phyloP scores from a whole-genome alignment of 2,329 filamentous ascomycete genomes.

The Xylariales sp. region DNA sequence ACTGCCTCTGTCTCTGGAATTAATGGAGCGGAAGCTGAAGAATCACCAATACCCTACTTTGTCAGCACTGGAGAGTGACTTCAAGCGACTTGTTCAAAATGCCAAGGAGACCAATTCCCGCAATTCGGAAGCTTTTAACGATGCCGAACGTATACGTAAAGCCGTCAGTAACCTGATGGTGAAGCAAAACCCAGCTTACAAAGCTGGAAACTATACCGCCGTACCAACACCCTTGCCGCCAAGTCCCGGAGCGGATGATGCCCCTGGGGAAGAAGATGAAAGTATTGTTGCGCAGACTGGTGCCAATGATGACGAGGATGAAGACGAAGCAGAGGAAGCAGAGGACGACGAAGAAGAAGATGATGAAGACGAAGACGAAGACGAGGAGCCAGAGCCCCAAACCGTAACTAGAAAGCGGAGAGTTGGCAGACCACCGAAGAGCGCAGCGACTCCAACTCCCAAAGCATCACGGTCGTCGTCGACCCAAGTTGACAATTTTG shows the following conservation, averaged over 20 bases:
- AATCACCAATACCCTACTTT: constrained; percentile 65
- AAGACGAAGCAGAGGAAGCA: constrained; percentile 19
- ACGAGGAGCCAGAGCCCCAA: constrained; percentile 20
- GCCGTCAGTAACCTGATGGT: constrained; percentile 85
- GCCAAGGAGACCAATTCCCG: constrained; percentile 80
- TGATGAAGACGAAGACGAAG: constrained; percentile 12
- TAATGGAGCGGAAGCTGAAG: constrained; percentile 70
- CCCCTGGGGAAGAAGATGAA: constrained; percentile 15
- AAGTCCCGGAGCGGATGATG: constrained; percentile 34
- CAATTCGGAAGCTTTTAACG: constrained; percentile 68
- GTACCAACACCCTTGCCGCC: constrained; percentile 68
- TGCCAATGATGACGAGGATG: constrained; percentile 18
- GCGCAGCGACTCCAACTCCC: constrained; percentile 22
- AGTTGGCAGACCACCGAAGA: constrained; percentile 29
- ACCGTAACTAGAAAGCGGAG: constrained; percentile 13
- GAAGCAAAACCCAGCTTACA: constrained; percentile 80
- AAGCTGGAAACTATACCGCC: constrained; percentile 61
- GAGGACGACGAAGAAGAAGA: constrained; percentile 10
- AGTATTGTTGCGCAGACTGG: constrained; percentile 6
- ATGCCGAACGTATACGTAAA: constrained; percentile 84
- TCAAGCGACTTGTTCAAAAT: constrained; percentile 84
- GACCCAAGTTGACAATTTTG: constrained; percentile 38
- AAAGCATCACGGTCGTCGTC: constrained; percentile 30
- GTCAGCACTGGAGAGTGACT: constrained; percentile 73
- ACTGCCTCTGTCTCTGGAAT: constrained; percentile 74